phyloP scores from a whole-genome alignment of 2,329 filamentous ascomycete genomes.

The Microcyclospora pomicola region DNA sequence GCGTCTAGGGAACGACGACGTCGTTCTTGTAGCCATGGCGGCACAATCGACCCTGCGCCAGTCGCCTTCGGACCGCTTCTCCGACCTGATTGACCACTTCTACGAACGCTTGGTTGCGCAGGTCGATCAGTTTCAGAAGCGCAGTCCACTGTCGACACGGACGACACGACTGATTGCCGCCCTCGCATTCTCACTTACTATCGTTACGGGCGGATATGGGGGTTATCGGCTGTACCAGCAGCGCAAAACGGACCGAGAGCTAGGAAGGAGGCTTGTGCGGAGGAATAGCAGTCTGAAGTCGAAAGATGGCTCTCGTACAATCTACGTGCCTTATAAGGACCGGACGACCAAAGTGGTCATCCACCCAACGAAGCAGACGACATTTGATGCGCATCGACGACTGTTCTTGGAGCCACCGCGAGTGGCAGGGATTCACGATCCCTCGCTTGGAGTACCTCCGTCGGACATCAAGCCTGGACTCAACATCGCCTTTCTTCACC shows the following conservation, averaged over 20 bases:
- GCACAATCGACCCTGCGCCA: slow-evolving; percentile 65
- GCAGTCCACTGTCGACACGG: slow-evolving; percentile 48
- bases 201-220: slow-evolving; percentile 67
- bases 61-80: slow-evolving; percentile 19
- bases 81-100: slow-evolving; percentile 19
- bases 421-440: slow-evolving; percentile 41
- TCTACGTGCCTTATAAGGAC: slow-evolving; percentile 87
- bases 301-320: slow-evolving; percentile 87
- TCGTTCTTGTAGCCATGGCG: slow-evolving; percentile 46
- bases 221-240: slow-evolving; percentile 64
- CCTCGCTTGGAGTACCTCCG: slow-evolving; percentile 50
- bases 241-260: slow-evolving; percentile 62
- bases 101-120: slow-evolving; percentile 33
- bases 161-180: slow-evolving; percentile 63
- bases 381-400: slow-evolving; percentile 88
- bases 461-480: slow-evolving; percentile 85
- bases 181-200: slow-evolving; percentile 59
- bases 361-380: slow-evolving; percentile 75
- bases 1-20: too few species aligned
- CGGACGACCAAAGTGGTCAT: slow-evolving; percentile 72
- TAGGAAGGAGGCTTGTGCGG: slow-evolving; percentile 66
- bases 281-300: slow-evolving; percentile 86
- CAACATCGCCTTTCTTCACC: slow-evolving; percentile 90
- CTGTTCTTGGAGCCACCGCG: slow-evolving; percentile 85
- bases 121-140: slow-evolving; percentile 35